Percentiles rank a stretch among this genome's conserved stretches.
Conservation (phyloP, 2,329 filamentous ascomycete genomes). For the Cladosporium sp. region DNA sequence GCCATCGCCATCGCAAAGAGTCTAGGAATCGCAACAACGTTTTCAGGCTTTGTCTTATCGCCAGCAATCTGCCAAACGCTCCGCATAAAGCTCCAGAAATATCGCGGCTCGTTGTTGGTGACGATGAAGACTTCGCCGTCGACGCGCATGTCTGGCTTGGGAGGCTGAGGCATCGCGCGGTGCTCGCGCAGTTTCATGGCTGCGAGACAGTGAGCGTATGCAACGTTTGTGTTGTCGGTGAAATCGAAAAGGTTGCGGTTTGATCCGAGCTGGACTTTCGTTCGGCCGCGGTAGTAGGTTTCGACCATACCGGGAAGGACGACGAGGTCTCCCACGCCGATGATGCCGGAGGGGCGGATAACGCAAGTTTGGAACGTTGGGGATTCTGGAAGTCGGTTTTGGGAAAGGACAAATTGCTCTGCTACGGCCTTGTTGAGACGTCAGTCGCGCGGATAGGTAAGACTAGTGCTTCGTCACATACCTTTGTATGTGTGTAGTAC, state of each 20-base stretch:
- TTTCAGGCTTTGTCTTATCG: neutral
- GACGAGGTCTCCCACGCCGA: too few species aligned
- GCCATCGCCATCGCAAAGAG: neutral
- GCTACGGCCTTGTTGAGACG: too few species aligned
- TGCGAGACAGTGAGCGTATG: slow-evolving; percentile 24
- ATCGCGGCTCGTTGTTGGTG: slow-evolving; percentile 52
- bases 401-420: too few species aligned
- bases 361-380: too few species aligned
- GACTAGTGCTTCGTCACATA: too few species aligned
- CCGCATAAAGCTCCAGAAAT: slow-evolving; percentile 47
- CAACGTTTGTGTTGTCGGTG: slow-evolving; percentile 55
- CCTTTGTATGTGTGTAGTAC: too few species aligned
- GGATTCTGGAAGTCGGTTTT: too few species aligned
- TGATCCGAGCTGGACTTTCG: slow-evolving; percentile 53
- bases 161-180: slow-evolving; percentile 34
- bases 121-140: slow-evolving; percentile 56
- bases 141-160: slow-evolving; percentile 48
- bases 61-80: neutral
- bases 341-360: too few species aligned
- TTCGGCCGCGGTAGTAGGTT: slow-evolving; percentile 50
- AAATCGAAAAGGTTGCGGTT: slow-evolving; percentile 58
- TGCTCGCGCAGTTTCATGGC: neutral
- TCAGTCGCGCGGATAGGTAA: too few species aligned
- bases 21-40: neutral
- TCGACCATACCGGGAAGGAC: slow-evolving; percentile 46